Base-by-base conservation (phyloP, 2,329 filamentous ascomycete species). In the Aspergillus tanneri region DNA sequence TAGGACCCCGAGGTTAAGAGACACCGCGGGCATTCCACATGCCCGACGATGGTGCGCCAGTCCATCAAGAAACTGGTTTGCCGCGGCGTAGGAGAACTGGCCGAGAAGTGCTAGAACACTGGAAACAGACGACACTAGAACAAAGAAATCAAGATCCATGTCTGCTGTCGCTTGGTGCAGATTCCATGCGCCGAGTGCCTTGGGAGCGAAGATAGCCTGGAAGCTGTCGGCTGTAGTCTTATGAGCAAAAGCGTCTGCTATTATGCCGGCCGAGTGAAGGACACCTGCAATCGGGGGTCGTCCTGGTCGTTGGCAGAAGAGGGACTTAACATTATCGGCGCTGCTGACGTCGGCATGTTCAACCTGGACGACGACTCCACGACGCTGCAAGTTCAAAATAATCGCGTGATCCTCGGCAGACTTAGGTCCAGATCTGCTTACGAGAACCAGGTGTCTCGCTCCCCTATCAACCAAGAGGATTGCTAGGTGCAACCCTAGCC, bases 201-300 rank as follows among this genome's bases (percentile, higher is more conserved):
- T 38, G 6, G 36, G 36, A 12, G 36, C 14, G 23, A 38, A 38
- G 8, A 22, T 11, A 3, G 14, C 12, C n/a, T 12, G 36, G 18
- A 38, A 38, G 19, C n/a, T 22, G 16, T 38, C 36, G 9, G 36
- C 5, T 38, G 36, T 38, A 24, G 14, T 14, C 8, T 24, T 24
- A 16, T 38, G 36, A 14, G 18, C 18, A 24, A 24, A 38, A 24
- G n/a, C n/a, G 23, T 18, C 23, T 23, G 11, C 18, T 12, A 38
- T 4, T 21, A 38, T 24, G 14, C 36, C 36, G 36, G 36, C 36
- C 19, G 16, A 38, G 12, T 38, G 36, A 22, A 38, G 10, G 14
- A 38, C 36, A 38, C 36, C 36, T 38, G 36, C 36, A 38, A 38
- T 38, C 7, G 36, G 3, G 10, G 36, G 36, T 19, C 36, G 23